Percentiles rank a stretch among this genome's conserved stretches.
phyloP scores from a whole-genome alignment of 2,329 filamentous ascomycete genomes.

The Acrodontium crateriforme region DNA sequence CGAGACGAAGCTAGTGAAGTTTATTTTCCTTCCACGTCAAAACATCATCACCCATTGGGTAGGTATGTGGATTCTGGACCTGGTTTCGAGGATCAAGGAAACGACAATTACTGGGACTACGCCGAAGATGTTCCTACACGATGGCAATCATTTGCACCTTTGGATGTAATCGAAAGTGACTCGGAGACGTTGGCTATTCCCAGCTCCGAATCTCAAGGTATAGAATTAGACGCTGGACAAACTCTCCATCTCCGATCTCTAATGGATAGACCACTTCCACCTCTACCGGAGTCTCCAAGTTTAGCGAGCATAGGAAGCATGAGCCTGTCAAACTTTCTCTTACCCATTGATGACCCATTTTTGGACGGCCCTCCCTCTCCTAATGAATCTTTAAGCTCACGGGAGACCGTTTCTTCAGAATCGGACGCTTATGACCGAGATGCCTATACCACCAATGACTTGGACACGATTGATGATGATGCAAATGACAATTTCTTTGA shows the following conservation, averaged over 20 bases:
- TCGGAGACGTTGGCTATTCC: too few relatives aligned
- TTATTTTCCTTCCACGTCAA: conserved; percentile 15
- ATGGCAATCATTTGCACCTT: too few relatives aligned
- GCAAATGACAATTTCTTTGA: conserved; percentile 43
- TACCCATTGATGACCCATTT: conserved; percentile 30
- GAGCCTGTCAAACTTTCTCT: conserved; percentile 26
- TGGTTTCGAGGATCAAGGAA: too few relatives aligned
- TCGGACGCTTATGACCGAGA: conserved; percentile 9
- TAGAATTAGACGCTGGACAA: too few relatives aligned
- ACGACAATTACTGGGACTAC: too few relatives aligned
- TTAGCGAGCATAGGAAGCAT: conserved; percentile 13
- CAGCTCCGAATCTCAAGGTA: too few relatives aligned
- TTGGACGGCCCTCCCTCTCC: conserved; percentile 23
- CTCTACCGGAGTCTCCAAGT: conserved; percentile 9
- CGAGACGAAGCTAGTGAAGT: too few relatives aligned
- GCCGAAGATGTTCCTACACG: too few relatives aligned
- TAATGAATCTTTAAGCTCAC: conserved; percentile 14
- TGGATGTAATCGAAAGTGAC: too few relatives aligned
- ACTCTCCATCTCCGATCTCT: too few relatives aligned
- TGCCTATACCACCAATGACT: conserved; percentile 4
- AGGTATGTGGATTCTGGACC: too few relatives aligned
- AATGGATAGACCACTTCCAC: too few relatives aligned
- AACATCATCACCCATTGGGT: conserved; percentile 37
- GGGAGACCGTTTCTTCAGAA: conserved; percentile 16
- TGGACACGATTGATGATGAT: conserved; percentile 40